Conservation (phyloP, 2,329 filamentous ascomycete genomes). For the Apiospora pterosperma region DNA sequence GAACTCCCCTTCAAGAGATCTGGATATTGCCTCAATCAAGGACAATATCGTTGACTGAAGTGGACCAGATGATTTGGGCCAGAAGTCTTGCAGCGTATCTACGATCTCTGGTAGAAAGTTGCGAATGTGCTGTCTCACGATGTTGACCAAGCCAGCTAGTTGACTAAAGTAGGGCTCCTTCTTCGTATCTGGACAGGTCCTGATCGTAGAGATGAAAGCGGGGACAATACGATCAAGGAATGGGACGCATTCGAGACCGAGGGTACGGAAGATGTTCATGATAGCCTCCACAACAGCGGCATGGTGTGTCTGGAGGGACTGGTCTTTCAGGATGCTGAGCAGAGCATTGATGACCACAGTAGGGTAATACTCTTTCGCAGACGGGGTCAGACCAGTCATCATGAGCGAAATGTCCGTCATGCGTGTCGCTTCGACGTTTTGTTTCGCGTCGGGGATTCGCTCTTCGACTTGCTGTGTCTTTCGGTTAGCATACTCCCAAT, state of each 20-base stretch:
- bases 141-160: conserved; percentile 85
- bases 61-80: conserved; percentile 70
- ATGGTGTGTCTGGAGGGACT: conserved; percentile 85
- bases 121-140: conserved; percentile 93
- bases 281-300: conserved; percentile 94
- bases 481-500: conserved; percentile 4
- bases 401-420: conserved; percentile 94
- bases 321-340: conserved; percentile 86
- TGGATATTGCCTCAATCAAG: conserved; percentile 88
- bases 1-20: conserved; percentile 94
- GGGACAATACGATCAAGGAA: conserved; percentile 94
- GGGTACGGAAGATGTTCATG: conserved; percentile 97
- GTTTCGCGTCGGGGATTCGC: conserved; percentile 76
- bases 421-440: conserved; percentile 57
- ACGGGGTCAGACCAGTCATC: conserved; percentile 95
- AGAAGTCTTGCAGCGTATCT: conserved; percentile 82
- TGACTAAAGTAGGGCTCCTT: conserved; percentile 98
- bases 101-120: conserved; percentile 87
- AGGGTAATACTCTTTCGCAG: conserved; percentile 97
- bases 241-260: conserved; percentile 92
- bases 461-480: conserved; percentile 73
- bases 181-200: conserved; percentile 70
- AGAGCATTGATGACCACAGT: conserved; percentile 97
- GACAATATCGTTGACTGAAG: conserved; percentile 89
- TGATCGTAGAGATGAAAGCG: conserved; percentile 86